Evolutionary conservation across 176 grass and related monocot species (phyloP).

Genomic region (Guadua angustifolia): DNA sequence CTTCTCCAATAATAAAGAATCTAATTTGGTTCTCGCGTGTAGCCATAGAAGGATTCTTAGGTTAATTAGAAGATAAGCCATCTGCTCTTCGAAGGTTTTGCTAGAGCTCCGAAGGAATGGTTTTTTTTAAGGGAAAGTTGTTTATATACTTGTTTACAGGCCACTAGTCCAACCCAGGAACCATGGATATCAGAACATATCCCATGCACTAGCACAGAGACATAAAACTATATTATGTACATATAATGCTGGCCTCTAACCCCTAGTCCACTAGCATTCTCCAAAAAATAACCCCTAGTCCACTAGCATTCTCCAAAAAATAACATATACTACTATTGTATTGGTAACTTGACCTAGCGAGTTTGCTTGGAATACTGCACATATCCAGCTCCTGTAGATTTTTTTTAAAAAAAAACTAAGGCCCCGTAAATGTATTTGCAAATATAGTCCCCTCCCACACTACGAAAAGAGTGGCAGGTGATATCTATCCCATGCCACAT

Average conservation of each 20-base stretch:
- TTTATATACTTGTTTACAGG: not conserved
- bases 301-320: too few species aligned
- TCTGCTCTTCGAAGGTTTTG: not conserved
- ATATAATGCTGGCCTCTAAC: not conserved
- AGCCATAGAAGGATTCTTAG: constrained; percentile 12
- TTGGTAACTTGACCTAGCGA: not conserved
- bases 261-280: not conserved
- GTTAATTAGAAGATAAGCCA: not conserved
- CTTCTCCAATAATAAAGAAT: constrained; percentile 17
- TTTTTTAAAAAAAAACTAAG: too few species aligned
- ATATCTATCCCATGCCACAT: too few species aligned
- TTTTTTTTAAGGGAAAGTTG: not conserved
- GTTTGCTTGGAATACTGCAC: not conserved
- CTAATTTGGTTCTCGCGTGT: not conserved
- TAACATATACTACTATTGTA: not conserved
- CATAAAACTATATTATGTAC: not conserved
- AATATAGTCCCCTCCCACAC: too few species aligned
- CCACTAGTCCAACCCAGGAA: not conserved
- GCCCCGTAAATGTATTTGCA: too few species aligned
- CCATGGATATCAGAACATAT: not conserved
- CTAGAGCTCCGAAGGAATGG: not conserved
- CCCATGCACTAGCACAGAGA: not conserved
- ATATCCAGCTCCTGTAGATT: too few species aligned
- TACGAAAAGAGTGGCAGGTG: too few species aligned
- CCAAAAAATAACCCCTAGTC: too few species aligned